Evolutionary conservation across 805 yeast genomes (phyloP), one percentile per base, ranked within the genome.

Genomic region (Ogataea polymorpha): DNA sequence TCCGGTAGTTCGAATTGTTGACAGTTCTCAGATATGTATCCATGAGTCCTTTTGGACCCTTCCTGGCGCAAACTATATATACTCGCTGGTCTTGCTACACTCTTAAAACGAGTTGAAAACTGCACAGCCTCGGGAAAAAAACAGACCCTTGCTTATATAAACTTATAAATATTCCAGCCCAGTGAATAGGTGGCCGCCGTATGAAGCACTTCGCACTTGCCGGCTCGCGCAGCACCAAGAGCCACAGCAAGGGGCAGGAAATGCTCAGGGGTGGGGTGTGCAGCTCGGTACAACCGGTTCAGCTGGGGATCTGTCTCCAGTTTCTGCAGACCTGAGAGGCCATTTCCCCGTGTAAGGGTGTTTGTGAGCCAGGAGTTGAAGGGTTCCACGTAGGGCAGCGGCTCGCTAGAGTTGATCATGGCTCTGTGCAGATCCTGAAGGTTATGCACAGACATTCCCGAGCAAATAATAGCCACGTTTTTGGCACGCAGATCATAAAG

Each of bases 391-490:
- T 83, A 84, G 2, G 80, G 75, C 41, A 68, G 37, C 1, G 63
- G 47, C 12, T 47, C 49, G 5, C 50, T 54, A 4, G 48, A 48
- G 25, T 42, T 42, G 18, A 47, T 35, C 26, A 44, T 24, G 32
- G 68, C 58, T 5, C 43, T 48, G 2, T 76, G 67, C 16, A 77
- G 35, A 42, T 83, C 89, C 26, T 77, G 48, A 31, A 86, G 67
- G 54, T 86, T 86, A 61, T 86, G 95, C 16, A 84, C 93, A 5
- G 87, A 70, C 86, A 83, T 82, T 4, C 95, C 95, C 1, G 90
- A 82, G 39, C 79, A 73, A 4, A 86, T 58, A 2, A 86, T 64
- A 41, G 77, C 43, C 16, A 76, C 78, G 37, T 74, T 76, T 37
- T 74, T 60, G 2, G 69, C 65, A 46, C 89, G 68, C 48, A 78